These are phyloP conservation scores for Penicillium sp. DNA, from an alignment of 2,329 filamentous ascomycete species.

Conservation along the genomic window DNA sequence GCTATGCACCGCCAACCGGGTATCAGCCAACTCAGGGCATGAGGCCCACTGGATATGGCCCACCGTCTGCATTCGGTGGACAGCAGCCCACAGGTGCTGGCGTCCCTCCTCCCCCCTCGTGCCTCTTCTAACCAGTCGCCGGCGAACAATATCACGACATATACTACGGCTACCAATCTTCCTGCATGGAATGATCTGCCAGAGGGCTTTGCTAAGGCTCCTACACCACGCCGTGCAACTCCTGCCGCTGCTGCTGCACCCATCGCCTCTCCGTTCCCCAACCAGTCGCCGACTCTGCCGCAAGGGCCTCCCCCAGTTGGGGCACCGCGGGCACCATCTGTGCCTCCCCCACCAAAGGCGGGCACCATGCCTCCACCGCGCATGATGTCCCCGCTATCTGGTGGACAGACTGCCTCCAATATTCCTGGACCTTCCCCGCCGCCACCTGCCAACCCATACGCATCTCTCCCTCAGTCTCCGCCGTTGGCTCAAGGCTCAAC, in stretches of 20 bases:
- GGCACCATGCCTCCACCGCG: conserved; percentile 58
- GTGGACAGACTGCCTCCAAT: conserved; percentile 52
- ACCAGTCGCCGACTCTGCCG: conserved; percentile 51
- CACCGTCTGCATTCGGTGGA: conserved; percentile 45
- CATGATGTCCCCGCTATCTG: conserved; percentile 66
- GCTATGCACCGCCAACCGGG: conserved; percentile 42
- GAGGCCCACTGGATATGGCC: conserved; percentile 40
- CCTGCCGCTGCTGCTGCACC: conserved; percentile 60
- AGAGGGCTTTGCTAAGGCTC: conserved; percentile 68
- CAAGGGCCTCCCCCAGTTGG: conserved; percentile 52
- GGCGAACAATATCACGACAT: conserved; percentile 59
- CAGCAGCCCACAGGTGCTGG: conserved; percentile 43
- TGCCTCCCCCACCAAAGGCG: conserved; percentile 81
- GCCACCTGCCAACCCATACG: conserved; percentile 41
- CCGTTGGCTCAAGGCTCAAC: conserved; percentile 34
- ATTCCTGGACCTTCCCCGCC: conserved; percentile 60
- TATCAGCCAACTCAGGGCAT: conserved; percentile 55
- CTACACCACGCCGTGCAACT: conserved; percentile 69
- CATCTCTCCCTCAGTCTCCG: conserved; percentile 42
- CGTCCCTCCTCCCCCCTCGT: conserved; percentile 61
- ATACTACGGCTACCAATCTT: conserved; percentile 61
- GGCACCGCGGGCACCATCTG: conserved; percentile 64
- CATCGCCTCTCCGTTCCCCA: conserved; percentile 71
- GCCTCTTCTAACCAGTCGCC: conserved; percentile 64
- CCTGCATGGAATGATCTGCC: conserved; percentile 95